Percentiles rank a stretch among this genome's conserved stretches.
phyloP scores from a whole-genome alignment of 108 stramenopile genomes.

The Fistulifera solaris region DNA sequence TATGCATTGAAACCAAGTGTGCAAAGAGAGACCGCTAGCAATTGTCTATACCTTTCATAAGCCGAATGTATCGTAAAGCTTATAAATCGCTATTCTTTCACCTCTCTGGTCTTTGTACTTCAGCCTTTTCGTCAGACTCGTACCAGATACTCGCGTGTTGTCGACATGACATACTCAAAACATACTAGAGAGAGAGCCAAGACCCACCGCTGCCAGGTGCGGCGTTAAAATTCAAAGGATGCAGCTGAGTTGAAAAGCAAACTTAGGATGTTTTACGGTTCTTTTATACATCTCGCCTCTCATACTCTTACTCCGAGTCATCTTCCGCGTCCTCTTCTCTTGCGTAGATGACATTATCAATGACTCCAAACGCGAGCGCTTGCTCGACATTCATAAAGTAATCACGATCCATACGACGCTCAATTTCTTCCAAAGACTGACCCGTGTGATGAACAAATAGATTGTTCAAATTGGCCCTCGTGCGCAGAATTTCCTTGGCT shows the following conservation, averaged over 20 bases:
- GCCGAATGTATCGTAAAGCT: not conserved
- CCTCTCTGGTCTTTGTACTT: not conserved
- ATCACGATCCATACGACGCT: conserved; percentile 94
- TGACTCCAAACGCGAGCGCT: conserved; percentile 86
- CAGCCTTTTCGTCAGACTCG: not conserved
- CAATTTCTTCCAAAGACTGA: conserved; percentile 62
- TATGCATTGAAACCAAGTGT: too few relatives aligned
- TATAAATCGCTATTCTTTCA: not conserved
- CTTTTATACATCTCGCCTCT: not conserved
- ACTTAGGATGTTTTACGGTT: not conserved
- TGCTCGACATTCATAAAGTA: conserved; percentile 82
- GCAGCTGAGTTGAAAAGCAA: too few relatives aligned
- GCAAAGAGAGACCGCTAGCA: not conserved
- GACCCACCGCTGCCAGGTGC: too few relatives aligned
- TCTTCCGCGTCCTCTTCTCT: conserved; percentile 24
- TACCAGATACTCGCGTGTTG: not conserved
- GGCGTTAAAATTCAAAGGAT: too few relatives aligned
- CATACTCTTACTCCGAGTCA: not conserved
- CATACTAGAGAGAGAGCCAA: too few relatives aligned
- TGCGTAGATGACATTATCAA: conserved; percentile 81
- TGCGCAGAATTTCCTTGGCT: conserved; percentile 74
- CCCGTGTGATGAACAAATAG: conserved; percentile 87
- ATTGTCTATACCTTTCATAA: not conserved
- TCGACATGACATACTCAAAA: too few relatives aligned
- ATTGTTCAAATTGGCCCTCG: conserved; percentile 64